Evolutionary conservation across 2,329 filamentous ascomycete genomes (phyloP).

Genomic region (Akanthomyces dipterigenus): DNA sequence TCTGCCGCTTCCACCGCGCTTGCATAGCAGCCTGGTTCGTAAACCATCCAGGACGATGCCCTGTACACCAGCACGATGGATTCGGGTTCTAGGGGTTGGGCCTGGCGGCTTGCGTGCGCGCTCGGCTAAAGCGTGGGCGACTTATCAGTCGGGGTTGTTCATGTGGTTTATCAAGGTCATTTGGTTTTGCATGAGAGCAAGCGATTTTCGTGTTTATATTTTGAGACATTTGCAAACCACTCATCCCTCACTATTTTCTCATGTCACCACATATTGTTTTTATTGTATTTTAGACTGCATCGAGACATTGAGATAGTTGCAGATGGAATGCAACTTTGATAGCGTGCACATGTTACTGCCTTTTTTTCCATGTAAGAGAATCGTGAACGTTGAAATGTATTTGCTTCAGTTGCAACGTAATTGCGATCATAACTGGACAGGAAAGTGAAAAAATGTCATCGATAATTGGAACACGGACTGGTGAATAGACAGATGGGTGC

Average conservation of each 20-base stretch:
- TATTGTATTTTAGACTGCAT: not conserved
- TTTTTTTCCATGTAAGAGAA: no score
- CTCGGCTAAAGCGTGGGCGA: not conserved
- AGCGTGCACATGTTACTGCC: no score
- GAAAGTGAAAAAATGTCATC: no score
- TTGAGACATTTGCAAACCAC: not conserved
- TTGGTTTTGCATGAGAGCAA: slow-evolving; percentile 5
- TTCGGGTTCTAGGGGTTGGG: slow-evolving; percentile 41
- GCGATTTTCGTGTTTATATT: slow-evolving; percentile 1
- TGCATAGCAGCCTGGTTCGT: slow-evolving; percentile 60
- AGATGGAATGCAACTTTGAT: not conserved
- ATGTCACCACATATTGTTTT: not conserved
- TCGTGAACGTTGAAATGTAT: no score
- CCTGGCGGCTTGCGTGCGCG: not conserved
- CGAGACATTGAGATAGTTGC: not conserved
- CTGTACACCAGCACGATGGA: slow-evolving; percentile 59
- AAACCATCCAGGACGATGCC: slow-evolving; percentile 55
- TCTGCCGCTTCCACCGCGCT: slow-evolving; percentile 55
- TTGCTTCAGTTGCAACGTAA: no score
- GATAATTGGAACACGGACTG: no score
- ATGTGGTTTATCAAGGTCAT: not conserved
- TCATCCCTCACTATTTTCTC: not conserved
- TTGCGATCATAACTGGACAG: not conserved
- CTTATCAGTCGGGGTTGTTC: not conserved
- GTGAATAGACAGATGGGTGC: no score